A percentile compares a stretch with the other conserved stretches of the same genome.
phyloP scores from a whole-genome alignment of 176 grass and related monocot species.

The Calamus simplicifolius region DNA sequence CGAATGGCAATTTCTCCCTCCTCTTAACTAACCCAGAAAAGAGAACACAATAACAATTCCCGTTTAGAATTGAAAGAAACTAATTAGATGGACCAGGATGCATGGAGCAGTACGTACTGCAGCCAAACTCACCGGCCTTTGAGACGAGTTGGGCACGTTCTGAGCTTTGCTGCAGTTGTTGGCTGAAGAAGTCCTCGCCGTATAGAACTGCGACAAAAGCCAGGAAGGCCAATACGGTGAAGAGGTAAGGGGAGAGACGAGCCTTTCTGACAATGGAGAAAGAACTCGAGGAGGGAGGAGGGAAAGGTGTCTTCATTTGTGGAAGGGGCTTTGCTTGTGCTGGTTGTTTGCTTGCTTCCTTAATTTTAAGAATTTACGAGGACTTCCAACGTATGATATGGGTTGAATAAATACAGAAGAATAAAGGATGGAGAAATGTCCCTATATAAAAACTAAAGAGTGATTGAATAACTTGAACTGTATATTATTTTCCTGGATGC shows the following conservation, averaged over 20 bases:
- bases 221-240: slow-evolving; percentile 34
- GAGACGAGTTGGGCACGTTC: not conserved
- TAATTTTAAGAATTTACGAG: no score
- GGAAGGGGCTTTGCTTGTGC: not conserved
- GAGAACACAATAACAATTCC: not conserved
- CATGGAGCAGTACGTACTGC: no score
- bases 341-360: not conserved
- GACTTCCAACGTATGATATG: no score
- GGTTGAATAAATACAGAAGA: no score
- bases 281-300: slow-evolving; percentile 1
- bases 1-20: slow-evolving; percentile 39
- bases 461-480: no score
- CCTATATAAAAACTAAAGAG: no score
- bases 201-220: slow-evolving; percentile 53
- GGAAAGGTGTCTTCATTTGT: slow-evolving; percentile 35
- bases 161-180: not conserved
- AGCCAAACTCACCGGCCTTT: slow-evolving; percentile 3
- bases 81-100: no score
- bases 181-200: slow-evolving; percentile 42
- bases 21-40: not conserved
- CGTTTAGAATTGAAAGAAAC: not conserved
- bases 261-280: slow-evolving; percentile 25
- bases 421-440: no score
- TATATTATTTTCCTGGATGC: no score
- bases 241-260: slow-evolving; percentile 29